Percentiles rank a stretch among this genome's conserved stretches.
phyloP scores from a whole-genome alignment of 805 yeast species.

The Saccharomyces mikatae region DNA sequence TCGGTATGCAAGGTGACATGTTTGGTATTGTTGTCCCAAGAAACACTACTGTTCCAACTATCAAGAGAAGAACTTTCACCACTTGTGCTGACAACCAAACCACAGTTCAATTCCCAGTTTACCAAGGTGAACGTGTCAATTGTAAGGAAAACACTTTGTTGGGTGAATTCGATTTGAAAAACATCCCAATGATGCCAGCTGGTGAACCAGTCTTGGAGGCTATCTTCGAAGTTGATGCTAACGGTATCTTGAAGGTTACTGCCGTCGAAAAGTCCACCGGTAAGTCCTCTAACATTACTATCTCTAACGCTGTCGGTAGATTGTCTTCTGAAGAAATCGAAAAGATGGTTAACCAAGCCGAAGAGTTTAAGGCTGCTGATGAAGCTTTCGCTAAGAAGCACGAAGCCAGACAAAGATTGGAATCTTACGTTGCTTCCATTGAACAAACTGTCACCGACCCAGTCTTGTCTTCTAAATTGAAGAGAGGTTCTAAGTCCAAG shows the following conservation, averaged over 20 bases:
- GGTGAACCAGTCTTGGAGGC: conserved; percentile 99
- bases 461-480: conserved; percentile 89
- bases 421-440: conserved; percentile 89
- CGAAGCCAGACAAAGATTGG: conserved; percentile 97
- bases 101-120: conserved; percentile 95
- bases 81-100: conserved; percentile 98
- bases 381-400: conserved; percentile 98
- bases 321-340: conserved; percentile 91
- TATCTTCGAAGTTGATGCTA: conserved; percentile 96
- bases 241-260: conserved; percentile 97
- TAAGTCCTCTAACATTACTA: conserved; percentile 93
- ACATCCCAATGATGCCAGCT: conserved; percentile 95
- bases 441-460: conserved; percentile 96
- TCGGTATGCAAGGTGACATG: conserved; percentile 98
- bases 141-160: conserved; percentile 92
- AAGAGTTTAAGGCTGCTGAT: conserved; percentile 94
- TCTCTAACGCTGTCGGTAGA: conserved; percentile 97
- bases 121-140: conserved; percentile 99
- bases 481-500: conserved; percentile 92
- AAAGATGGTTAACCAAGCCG: conserved; percentile 96
- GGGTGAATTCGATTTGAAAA: conserved; percentile 97
- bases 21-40: conserved; percentile 98
- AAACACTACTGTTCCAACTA: conserved; percentile 97
- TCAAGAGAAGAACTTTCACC: conserved; percentile 96
- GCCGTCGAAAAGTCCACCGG: conserved; percentile 98